Evolutionary conservation across 108 stramenopile species (phyloP).

Genomic region (Schizochytrium sp.): DNA sequence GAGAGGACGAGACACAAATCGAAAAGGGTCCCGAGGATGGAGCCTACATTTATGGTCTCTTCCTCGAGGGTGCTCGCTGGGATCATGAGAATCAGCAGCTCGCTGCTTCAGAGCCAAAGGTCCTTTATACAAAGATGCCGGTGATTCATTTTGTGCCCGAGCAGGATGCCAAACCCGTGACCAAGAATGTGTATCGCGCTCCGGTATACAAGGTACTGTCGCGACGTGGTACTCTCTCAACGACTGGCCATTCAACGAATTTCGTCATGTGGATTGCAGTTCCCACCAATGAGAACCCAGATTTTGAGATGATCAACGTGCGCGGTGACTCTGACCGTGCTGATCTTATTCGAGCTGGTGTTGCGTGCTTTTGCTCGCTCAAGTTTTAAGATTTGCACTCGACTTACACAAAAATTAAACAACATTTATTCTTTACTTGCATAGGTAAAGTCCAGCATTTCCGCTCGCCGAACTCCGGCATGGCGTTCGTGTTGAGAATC

Average conservation of each 20-base stretch:
- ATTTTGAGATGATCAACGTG: slow-evolving; percentile 32
- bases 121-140: slow-evolving; percentile 53
- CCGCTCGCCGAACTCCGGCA: too few species aligned
- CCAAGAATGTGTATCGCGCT: slow-evolving; percentile 47
- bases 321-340: slow-evolving; percentile 51
- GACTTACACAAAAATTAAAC: not conserved
- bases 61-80: slow-evolving; percentile 60
- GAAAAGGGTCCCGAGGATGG: slow-evolving; percentile 41
- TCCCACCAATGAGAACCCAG: slow-evolving; percentile 34
- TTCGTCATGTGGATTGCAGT: slow-evolving; percentile 47
- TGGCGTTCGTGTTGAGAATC: too few species aligned
- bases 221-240: slow-evolving; percentile 33
- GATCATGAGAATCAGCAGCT: slow-evolving; percentile 29
- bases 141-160: slow-evolving; percentile 48
- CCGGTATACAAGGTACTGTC: slow-evolving; percentile 62
- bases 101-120: slow-evolving; percentile 53
- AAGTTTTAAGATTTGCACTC: slow-evolving; percentile 36
- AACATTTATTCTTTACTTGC: too few species aligned
- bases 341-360: slow-evolving; percentile 60
- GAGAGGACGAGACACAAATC: slow-evolving; percentile 28
- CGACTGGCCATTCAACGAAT: slow-evolving; percentile 45
- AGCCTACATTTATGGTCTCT: slow-evolving; percentile 51
- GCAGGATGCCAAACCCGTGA: slow-evolving; percentile 29
- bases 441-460: too few species aligned
- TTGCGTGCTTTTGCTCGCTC: slow-evolving; percentile 55